A percentile compares a stretch with the other conserved stretches of the same genome.
Evolutionary conservation across 805 yeast species (phyloP).

Genomic region (Wickerhamiella bombiphila): DNA sequence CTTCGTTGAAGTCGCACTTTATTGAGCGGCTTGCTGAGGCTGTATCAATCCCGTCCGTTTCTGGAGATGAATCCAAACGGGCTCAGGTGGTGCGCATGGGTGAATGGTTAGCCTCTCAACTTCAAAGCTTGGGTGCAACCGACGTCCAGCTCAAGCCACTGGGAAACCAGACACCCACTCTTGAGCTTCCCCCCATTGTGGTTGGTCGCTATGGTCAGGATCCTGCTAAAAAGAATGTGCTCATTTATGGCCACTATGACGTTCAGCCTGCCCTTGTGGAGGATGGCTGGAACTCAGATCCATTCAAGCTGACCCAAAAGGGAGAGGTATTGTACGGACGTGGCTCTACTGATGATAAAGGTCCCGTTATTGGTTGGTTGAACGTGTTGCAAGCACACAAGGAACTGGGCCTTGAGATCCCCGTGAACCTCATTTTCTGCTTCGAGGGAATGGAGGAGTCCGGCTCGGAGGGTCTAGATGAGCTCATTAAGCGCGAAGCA

Average conservation of each 20-base stretch:
- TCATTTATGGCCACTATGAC: slow-evolving; percentile 94
- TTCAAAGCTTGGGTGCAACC: slow-evolving; percentile 57
- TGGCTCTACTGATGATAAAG: slow-evolving; percentile 96
- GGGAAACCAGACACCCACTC: slow-evolving; percentile 59
- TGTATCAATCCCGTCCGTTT: slow-evolving; percentile 90
- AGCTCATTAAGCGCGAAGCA: slow-evolving; percentile 67
- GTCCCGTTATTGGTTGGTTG: slow-evolving; percentile 96
- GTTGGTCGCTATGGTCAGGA: slow-evolving; percentile 76
- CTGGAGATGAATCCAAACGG: slow-evolving; percentile 77
- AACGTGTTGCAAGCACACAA: slow-evolving; percentile 84
- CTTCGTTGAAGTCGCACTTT: slow-evolving; percentile 60
- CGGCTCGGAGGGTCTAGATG: slow-evolving; percentile 86
- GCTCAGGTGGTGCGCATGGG: slow-evolving; percentile 86
- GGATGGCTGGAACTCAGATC: slow-evolving; percentile 95
- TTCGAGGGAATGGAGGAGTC: slow-evolving; percentile 99
- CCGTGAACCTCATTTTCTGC: slow-evolving; percentile 83
- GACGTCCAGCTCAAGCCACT: slow-evolving; percentile 72
- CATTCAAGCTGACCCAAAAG: slow-evolving; percentile 52
- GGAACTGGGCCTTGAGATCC: slow-evolving; percentile 70
- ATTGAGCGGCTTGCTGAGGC: slow-evolving; percentile 45
- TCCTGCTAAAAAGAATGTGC: slow-evolving; percentile 70
- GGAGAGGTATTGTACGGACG: slow-evolving; percentile 72
- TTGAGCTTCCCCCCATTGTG: slow-evolving; percentile 88
- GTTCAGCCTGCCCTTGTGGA: slow-evolving; percentile 89
- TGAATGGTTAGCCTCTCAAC: slow-evolving; percentile 56